phyloP scores from a whole-genome alignment of 306 rosid species.

The Sophora flavescens region DNA sequence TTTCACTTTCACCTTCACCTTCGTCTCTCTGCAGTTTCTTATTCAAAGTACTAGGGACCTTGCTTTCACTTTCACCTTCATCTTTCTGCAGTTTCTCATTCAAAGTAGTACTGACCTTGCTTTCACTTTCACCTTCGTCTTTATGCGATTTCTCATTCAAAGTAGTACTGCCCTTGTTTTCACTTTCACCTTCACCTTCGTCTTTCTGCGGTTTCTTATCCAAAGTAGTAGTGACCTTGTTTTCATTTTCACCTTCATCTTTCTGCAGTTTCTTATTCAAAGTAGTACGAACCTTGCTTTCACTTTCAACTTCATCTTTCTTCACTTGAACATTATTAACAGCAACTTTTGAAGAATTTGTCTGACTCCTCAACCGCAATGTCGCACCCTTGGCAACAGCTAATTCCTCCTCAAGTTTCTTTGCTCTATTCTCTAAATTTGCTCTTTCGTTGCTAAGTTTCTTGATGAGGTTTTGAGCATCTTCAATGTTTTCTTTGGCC shows the following conservation, averaged over 20 bases:
- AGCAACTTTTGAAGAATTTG: slow-evolving; percentile 46
- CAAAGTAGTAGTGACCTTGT: slow-evolving; percentile 43
- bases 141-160: slow-evolving; percentile 46
- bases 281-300: slow-evolving; percentile 40
- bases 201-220: slow-evolving; percentile 49
- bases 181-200: slow-evolving; percentile 25
- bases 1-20: slow-evolving; percentile 33
- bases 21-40: slow-evolving; percentile 45
- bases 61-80: slow-evolving; percentile 36
- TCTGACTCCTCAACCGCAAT: slow-evolving; percentile 50
- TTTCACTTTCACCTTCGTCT: slow-evolving; percentile 1
- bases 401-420: slow-evolving; percentile 74
- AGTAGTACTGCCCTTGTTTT: slow-evolving; percentile 44
- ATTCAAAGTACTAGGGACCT: slow-evolving; percentile 46
- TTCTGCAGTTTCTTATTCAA: slow-evolving; percentile 51
- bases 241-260: slow-evolving; percentile 32
- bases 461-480: slow-evolving; percentile 78
- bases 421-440: slow-evolving; percentile 67
- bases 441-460: slow-evolving; percentile 77
- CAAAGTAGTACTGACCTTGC: slow-evolving; percentile 41
- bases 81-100: slow-evolving; percentile 49
- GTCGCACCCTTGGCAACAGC: slow-evolving; percentile 85
- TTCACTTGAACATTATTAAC: slow-evolving; percentile 36
- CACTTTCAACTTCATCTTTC: slow-evolving; percentile 1
- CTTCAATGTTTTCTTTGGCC: slow-evolving; percentile 81